Base-by-base conservation (phyloP, 192 early-diverging fungal species). In the Backusella circina region DNA sequence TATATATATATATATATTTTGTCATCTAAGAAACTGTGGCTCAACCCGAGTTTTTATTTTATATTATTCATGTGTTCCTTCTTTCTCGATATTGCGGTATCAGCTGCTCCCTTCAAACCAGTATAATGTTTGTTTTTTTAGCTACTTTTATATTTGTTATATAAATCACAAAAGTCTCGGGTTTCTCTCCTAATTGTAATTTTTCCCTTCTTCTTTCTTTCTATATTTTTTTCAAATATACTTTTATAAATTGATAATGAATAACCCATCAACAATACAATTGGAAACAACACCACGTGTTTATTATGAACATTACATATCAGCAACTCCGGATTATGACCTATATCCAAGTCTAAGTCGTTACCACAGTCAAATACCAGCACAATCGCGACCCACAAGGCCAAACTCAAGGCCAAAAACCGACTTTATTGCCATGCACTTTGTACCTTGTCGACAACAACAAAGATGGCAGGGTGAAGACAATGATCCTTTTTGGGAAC, bases 341-440 rank as follows among this genome's bases (percentile, higher is more conserved):
- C 39, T 79, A 2, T 79, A 79, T 72, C 78, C 78, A 67, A 54
- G 39, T 18, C 47, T 79, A 35, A 21, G 57, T 28, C 68, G 78
- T 32, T 37, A 74, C 6, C 36, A 75, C 13, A 41, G 74, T 8
- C 75, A 79, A 18, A 74, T 70, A 32, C 47, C 70, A 41, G 31
- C 37, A 21, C 78, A 75, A 31, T 64, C 33, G 1, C 70, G 69
- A 1, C 30, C 41, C 16, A 51, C 50, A 39, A 30, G 70, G 15
- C 73, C 39, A 35, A 68, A 54, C 7, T 51, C 33, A 65, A 32
- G 70, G 30, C 30, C 30, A 39, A 30, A 67, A 26, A 30, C 28
- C 10, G 28, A 71, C 39, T 71, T 71, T 41, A 13, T 64, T 5
- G 39, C 31, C 13, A 76, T 76, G 68, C 38, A 76, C 35, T 8